phyloP scores from a whole-genome alignment of 306 rosid genomes.

The Gleditsia sinensis region DNA sequence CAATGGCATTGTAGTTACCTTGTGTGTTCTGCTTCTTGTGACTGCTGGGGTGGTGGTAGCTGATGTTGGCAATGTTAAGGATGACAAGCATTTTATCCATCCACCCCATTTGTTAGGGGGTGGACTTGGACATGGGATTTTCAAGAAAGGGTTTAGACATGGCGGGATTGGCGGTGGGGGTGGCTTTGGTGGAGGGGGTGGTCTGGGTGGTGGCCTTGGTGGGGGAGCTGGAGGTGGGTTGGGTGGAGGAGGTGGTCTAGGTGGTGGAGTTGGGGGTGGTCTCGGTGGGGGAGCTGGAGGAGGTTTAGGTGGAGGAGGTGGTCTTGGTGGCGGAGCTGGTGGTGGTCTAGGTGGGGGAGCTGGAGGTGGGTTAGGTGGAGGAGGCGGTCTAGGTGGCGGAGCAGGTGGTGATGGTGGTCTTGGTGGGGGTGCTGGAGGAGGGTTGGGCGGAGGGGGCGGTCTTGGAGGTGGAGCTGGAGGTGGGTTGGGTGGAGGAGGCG shows the following conservation, averaged over 20 bases:
- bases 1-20: background rate
- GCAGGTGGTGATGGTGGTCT: background rate
- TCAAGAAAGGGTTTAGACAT: constrained; percentile 30
- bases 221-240: background rate
- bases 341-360: background rate
- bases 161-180: constrained; percentile 28
- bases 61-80: constrained; percentile 15
- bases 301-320: background rate
- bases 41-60: constrained; percentile 1
- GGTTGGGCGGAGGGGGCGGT: background rate
- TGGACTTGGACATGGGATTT: constrained; percentile 5
- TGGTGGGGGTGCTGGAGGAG: background rate
- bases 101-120: constrained; percentile 32
- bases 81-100: constrained; percentile 48
- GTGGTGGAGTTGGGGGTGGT: constrained; percentile 27
- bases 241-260: background rate
- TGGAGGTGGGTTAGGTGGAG: background rate
- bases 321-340: background rate
- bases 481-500: constrained; percentile 22
- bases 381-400: background rate
- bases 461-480: constrained; percentile 27
- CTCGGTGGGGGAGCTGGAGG: constrained; percentile 3
- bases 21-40: constrained; percentile 21
- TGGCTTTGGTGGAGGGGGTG: background rate
- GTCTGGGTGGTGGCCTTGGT: background rate